These are phyloP conservation scores for Candida pseudofarinosa DNA, from an alignment of 805 yeast genomes.

Conservation along the genomic window DNA sequence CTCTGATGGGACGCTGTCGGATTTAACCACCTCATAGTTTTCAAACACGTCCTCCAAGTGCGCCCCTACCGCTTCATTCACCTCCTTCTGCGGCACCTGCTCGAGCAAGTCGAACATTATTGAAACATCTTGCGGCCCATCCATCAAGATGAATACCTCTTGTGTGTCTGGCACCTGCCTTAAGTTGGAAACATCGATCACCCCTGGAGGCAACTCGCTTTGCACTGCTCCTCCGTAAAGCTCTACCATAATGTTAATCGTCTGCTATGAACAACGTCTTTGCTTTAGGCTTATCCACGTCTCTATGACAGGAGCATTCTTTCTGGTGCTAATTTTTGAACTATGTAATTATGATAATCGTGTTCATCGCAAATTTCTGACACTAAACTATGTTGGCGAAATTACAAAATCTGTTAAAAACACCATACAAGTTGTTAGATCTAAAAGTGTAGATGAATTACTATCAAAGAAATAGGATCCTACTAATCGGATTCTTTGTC, in stretches of 20 bases:
- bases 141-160: slow-evolving; percentile 70
- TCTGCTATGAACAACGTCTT: too few species aligned
- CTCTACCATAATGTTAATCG: slow-evolving; percentile 2
- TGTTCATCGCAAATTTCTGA: too few species aligned
- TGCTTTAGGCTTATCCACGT: too few species aligned
- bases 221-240: slow-evolving; percentile 83
- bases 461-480: slow-evolving; percentile 21
- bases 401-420: neutral
- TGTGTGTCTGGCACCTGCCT: slow-evolving; percentile 92
- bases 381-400: too few species aligned
- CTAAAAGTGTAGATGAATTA: slow-evolving; percentile 2
- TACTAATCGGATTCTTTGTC: slow-evolving; percentile 23
- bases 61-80: slow-evolving; percentile 40
- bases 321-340: too few species aligned
- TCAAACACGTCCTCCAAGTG: slow-evolving; percentile 57
- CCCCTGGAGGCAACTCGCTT: slow-evolving; percentile 50
- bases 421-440: neutral
- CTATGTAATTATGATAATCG: too few species aligned
- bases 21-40: slow-evolving; percentile 1
- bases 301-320: too few species aligned
- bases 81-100: slow-evolving; percentile 31
- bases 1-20: slow-evolving; percentile 3
- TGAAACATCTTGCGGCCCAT: slow-evolving; percentile 43
- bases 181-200: slow-evolving; percentile 68
- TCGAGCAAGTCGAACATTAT: slow-evolving; percentile 66